phyloP scores from a whole-genome alignment of 257 asterid genomes.

The Striga asiatica region DNA sequence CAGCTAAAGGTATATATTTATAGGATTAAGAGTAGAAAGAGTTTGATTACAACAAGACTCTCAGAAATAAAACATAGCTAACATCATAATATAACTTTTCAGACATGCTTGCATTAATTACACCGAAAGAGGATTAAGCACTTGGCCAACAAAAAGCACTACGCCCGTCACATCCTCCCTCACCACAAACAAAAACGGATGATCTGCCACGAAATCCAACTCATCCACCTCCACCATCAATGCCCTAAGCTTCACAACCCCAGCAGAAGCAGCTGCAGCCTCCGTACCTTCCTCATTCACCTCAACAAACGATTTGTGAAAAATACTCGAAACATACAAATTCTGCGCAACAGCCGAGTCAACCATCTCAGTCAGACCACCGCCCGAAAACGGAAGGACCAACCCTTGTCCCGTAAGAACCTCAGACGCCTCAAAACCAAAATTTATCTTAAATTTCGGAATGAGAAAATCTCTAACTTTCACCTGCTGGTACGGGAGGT shows the following conservation, averaged over 20 bases:
- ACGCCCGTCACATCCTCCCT: no score
- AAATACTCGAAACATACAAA: slow-evolving; percentile 26
- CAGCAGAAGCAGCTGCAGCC: slow-evolving; percentile 44
- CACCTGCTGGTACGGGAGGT: slow-evolving; percentile 27
- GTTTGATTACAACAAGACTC: no score
- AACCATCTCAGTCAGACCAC: slow-evolving; percentile 33
- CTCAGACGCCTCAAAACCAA: slow-evolving; percentile 29
- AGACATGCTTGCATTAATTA: no score
- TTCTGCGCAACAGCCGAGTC: slow-evolving; percentile 19
- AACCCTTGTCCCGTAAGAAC: slow-evolving; percentile 27
- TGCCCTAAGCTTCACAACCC: background rate
- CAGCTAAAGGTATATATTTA: no score
- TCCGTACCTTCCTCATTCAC: slow-evolving; percentile 55
- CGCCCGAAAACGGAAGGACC: slow-evolving; percentile 23
- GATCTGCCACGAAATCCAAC: slow-evolving; percentile 40
- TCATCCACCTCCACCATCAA: slow-evolving; percentile 1
- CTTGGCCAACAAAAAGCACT: no score
- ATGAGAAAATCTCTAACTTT: slow-evolving; percentile 22
- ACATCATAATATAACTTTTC: no score
- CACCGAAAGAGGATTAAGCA: no score
- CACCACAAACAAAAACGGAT: slow-evolving; percentile 37
- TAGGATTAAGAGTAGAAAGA: no score
- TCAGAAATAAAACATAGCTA: no score
- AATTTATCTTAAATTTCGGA: slow-evolving; percentile 37
- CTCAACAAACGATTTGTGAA: slow-evolving; percentile 43